Percentiles rank a stretch among this genome's conserved stretches.
phyloP scores from a whole-genome alignment of 2,329 filamentous ascomycete species.

The Fusarium palustre region DNA sequence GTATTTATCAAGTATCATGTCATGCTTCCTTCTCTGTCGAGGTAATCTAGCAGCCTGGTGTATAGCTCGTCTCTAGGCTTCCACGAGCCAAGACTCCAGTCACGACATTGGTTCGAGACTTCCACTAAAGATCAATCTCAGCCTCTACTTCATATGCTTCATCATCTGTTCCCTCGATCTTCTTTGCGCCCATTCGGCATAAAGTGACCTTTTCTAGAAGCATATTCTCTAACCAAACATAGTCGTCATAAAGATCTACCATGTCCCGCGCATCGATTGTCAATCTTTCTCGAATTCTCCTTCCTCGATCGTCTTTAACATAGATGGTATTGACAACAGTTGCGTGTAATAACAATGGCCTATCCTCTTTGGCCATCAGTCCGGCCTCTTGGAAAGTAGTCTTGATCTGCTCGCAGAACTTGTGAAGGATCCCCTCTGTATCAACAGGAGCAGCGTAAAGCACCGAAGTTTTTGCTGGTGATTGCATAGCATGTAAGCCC shows the following conservation, averaged over 20 bases:
- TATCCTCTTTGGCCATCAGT: constrained; percentile 67
- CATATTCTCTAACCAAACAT: constrained; percentile 77
- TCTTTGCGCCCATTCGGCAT: constrained; percentile 89
- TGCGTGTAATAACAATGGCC: constrained; percentile 81
- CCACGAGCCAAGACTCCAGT: background rate
- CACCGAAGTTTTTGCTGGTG: constrained; percentile 66
- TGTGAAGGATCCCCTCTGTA: constrained; percentile 60
- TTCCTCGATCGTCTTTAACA: constrained; percentile 57
- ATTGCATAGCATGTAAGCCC: constrained; percentile 72
- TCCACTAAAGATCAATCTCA: constrained; percentile 57
- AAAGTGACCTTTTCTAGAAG: constrained; percentile 78
- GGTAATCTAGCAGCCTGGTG: constrained; percentile 1
- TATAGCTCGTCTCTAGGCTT: background rate
- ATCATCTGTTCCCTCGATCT: constrained; percentile 64
- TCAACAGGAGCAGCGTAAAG: constrained; percentile 74
- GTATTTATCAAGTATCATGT: background rate
- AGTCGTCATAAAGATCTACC: constrained; percentile 71
- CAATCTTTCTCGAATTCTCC: constrained; percentile 53
- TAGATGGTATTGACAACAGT: constrained; percentile 91
- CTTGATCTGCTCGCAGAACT: constrained; percentile 69
- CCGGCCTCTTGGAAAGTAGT: constrained; percentile 65
- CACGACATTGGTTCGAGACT: constrained; percentile 13
- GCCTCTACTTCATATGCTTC: constrained; percentile 66
- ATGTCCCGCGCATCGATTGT: constrained; percentile 67
- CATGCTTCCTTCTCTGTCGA: background rate